These are phyloP conservation scores for Salvia hispanica DNA, from an alignment of 257 asterid genomes.

Conservation along the genomic window DNA sequence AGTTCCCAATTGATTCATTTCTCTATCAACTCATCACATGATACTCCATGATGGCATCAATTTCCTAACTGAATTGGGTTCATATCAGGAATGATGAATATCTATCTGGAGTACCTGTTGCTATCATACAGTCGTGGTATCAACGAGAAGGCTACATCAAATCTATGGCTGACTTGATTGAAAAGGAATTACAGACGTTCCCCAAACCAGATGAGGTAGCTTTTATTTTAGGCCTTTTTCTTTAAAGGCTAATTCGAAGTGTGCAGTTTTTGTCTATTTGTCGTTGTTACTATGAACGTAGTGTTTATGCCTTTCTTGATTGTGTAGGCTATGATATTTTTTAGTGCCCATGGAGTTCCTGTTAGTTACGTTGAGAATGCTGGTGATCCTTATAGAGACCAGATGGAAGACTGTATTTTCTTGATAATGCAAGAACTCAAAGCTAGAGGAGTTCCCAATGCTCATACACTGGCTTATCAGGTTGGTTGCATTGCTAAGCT, in stretches of 20 bases:
- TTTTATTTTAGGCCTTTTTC: slow-evolving; percentile 3
- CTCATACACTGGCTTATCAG: slow-evolving; percentile 93
- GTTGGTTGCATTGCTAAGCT: slow-evolving; percentile 39
- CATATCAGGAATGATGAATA: slow-evolving; percentile 57
- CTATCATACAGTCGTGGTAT: slow-evolving; percentile 93
- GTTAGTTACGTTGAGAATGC: slow-evolving; percentile 91
- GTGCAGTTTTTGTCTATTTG: neutral
- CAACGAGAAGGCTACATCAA: slow-evolving; percentile 83
- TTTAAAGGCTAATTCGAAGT: neutral
- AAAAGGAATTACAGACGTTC: slow-evolving; percentile 65
- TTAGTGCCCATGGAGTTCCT: slow-evolving; percentile 98
- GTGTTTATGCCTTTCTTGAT: slow-evolving; percentile 19
- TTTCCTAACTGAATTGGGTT: slow-evolving; percentile 13
- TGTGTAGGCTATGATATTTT: slow-evolving; percentile 78
- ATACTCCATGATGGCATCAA: neutral
- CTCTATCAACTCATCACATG: slow-evolving; percentile 6
- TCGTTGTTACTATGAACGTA: slow-evolving; percentile 1
- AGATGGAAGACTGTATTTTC: slow-evolving; percentile 92
- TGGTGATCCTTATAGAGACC: slow-evolving; percentile 90
- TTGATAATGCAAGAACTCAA: slow-evolving; percentile 90
- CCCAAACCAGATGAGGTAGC: slow-evolving; percentile 68
- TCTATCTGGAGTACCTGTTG: slow-evolving; percentile 77
- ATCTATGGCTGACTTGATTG: slow-evolving; percentile 93
- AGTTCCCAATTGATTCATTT: neutral
- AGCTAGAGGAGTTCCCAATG: slow-evolving; percentile 63